Conservation (phyloP, 495 filamentous ascomycete species). For the Sporormia fimetaria region DNA sequence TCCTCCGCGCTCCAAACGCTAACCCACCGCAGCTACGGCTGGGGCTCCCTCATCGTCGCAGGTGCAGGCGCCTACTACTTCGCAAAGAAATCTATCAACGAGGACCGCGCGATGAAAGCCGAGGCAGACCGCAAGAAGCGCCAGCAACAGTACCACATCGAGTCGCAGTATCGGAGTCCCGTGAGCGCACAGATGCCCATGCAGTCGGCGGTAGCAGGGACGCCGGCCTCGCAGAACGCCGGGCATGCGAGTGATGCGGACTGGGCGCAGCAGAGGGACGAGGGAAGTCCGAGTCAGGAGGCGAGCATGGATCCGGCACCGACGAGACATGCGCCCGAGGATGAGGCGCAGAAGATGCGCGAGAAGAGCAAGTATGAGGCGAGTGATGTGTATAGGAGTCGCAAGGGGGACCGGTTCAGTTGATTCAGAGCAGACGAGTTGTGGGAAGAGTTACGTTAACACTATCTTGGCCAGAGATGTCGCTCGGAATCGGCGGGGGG, state of each 20-base stretch:
- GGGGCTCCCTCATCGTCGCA: slow-evolving; percentile 72
- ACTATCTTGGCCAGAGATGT: no score
- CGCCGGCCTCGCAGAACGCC: not conserved
- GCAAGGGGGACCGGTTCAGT: slow-evolving; percentile 75
- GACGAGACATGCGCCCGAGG: slow-evolving; percentile 68
- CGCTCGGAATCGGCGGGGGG: no score
- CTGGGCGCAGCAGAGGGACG: slow-evolving; percentile 35
- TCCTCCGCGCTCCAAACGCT: not conserved
- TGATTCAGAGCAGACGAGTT: no score
- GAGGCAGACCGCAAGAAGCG: slow-evolving; percentile 42
- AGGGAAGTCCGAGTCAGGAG: slow-evolving; percentile 66
- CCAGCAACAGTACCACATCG: slow-evolving; percentile 15
- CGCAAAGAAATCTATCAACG: slow-evolving; percentile 87
- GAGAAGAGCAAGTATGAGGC: slow-evolving; percentile 91
- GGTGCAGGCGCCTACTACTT: slow-evolving; percentile 94
- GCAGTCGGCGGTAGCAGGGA: not conserved
- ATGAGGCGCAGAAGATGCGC: slow-evolving; percentile 52
- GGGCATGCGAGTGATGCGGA: slow-evolving; percentile 7
- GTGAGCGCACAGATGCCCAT: not conserved
- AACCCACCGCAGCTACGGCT: slow-evolving; percentile 42
- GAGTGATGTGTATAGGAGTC: slow-evolving; percentile 56
- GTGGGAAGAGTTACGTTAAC: no score
- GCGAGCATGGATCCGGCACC: slow-evolving; percentile 73
- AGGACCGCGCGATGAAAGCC: slow-evolving; percentile 62
- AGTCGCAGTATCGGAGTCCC: slow-evolving; percentile 4